Evolutionary conservation across 2,329 filamentous ascomycete species (phyloP).

Genomic region (Plenodomus lindquistii): DNA sequence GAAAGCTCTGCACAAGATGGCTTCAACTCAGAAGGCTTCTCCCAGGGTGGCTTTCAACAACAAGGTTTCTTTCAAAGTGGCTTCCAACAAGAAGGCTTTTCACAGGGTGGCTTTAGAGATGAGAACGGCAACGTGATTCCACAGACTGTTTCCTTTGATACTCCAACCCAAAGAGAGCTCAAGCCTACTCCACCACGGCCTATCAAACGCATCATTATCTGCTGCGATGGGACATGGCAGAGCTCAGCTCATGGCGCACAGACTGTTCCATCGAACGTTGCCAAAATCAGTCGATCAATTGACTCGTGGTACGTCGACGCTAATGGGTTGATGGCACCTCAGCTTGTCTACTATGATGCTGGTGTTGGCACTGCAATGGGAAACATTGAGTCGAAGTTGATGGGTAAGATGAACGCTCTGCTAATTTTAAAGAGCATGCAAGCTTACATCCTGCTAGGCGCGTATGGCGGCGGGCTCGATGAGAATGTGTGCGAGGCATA

Average conservation of each 20-base stretch:
- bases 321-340: conserved; percentile 19
- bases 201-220: conserved; percentile 18
- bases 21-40: neutral
- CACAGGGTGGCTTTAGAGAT: neutral
- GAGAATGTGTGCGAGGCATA: conserved; percentile 65
- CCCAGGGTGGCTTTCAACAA: neutral
- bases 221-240: conserved; percentile 24
- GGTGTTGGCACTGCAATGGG: conserved; percentile 45
- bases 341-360: conserved; percentile 52
- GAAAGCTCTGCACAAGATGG: neutral
- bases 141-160: neutral
- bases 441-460: conserved; percentile 5
- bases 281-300: conserved; percentile 3
- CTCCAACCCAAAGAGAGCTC: neutral
- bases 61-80: neutral
- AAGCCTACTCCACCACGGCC: neutral
- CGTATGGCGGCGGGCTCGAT: conserved; percentile 33
- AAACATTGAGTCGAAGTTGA: neutral
- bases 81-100: neutral
- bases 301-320: conserved; percentile 4
- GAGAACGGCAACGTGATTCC: neutral
- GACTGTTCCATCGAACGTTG: conserved; percentile 7
- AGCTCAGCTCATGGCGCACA: conserved; percentile 3
- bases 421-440: neutral
- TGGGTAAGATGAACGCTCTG: neutral